Evolutionary conservation across 2,329 filamentous ascomycete species (phyloP).

Genomic region (Apiospora sp.): DNA sequence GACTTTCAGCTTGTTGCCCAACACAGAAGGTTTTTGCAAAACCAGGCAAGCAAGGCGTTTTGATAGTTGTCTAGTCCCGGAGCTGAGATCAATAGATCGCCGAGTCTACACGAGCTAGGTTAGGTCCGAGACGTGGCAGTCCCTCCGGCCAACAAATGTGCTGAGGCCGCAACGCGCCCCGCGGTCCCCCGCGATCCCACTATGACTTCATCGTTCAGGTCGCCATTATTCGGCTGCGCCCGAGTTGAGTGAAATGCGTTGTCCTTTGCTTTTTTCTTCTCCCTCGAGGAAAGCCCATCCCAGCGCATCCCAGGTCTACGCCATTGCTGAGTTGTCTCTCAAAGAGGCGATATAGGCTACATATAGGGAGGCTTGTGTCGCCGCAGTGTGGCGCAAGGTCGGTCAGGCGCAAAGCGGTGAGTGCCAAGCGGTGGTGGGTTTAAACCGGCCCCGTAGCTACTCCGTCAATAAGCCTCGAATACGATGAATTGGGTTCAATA

Average conservation of each 20-base stretch:
- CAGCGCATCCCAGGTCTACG: background rate
- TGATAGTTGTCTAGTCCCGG: too few species aligned
- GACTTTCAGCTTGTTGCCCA: background rate
- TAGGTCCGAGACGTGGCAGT: constrained; percentile 10
- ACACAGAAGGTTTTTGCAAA: background rate
- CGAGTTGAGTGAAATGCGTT: background rate
- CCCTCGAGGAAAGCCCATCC: background rate
- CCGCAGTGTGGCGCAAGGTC: background rate
- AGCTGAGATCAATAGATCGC: constrained; percentile 13
- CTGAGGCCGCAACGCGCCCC: constrained; percentile 11
- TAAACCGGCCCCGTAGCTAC: background rate
- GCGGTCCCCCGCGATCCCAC: background rate
- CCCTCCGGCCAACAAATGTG: background rate
- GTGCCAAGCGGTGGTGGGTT: background rate
- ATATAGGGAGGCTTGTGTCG: background rate
- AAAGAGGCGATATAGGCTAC: background rate
- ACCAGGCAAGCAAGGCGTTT: background rate
- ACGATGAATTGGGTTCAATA: background rate
- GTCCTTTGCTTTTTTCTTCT: background rate
- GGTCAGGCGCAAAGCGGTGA: background rate
- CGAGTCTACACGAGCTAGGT: background rate
- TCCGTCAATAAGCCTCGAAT: background rate
- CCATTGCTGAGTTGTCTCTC: background rate
- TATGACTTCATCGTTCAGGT: constrained; percentile 1
- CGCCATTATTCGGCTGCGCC: background rate